Percentiles rank a stretch among this genome's conserved stretches.
phyloP scores from a whole-genome alignment of 148 eudicot genomes.

The Camellia granthamiana region DNA sequence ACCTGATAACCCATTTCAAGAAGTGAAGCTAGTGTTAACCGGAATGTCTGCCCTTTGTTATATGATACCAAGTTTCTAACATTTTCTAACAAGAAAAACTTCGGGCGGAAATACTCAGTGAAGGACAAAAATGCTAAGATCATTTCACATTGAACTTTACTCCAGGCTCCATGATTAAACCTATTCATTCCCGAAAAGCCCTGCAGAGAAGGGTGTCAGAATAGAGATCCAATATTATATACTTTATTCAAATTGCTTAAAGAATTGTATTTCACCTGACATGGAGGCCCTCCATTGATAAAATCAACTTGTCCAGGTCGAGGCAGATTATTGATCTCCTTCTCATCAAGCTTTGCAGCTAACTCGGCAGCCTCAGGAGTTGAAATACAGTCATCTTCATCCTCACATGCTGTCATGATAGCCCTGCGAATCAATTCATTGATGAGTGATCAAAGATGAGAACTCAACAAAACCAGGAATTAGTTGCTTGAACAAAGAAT shows the following conservation, averaged over 20 bases:
- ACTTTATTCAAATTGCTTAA: not conserved
- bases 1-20: slow-evolving; percentile 83
- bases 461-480: not conserved
- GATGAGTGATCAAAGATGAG: slow-evolving; percentile 2
- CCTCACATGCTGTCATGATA: slow-evolving; percentile 75
- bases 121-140: slow-evolving; percentile 68
- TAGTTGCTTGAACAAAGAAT: not conserved
- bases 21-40: slow-evolving; percentile 60
- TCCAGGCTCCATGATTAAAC: slow-evolving; percentile 67
- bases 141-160: slow-evolving; percentile 81
- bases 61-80: slow-evolving; percentile 68
- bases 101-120: slow-evolving; percentile 72
- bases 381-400: slow-evolving; percentile 73
- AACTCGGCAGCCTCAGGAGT: slow-evolving; percentile 78
- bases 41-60: slow-evolving; percentile 80
- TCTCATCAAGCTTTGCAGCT: slow-evolving; percentile 60
- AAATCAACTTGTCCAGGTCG: slow-evolving; percentile 93
- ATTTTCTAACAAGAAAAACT: slow-evolving; percentile 60
- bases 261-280: slow-evolving; percentile 52
- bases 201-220: slow-evolving; percentile 28
- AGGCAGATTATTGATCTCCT: slow-evolving; percentile 56
- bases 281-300: slow-evolving; percentile 98
- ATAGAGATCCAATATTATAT: not conserved
- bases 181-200: slow-evolving; percentile 84
- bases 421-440: slow-evolving; percentile 42